phyloP scores from a whole-genome alignment of 305 asterid genomes.

The Galium porrigens region DNA sequence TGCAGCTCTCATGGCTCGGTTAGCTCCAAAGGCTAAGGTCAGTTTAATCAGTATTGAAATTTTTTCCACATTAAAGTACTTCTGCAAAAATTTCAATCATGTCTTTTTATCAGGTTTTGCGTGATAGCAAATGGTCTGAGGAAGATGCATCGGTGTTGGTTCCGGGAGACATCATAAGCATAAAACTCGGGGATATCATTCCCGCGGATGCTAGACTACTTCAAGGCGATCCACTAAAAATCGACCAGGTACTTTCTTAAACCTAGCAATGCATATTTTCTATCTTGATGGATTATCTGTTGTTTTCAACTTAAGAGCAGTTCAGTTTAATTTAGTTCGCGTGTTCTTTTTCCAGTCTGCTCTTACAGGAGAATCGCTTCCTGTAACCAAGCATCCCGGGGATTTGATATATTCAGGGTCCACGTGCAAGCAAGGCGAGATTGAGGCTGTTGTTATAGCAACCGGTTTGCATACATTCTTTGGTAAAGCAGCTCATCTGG shows the following conservation, averaged over 20 bases:
- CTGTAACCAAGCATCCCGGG: constrained; percentile 44
- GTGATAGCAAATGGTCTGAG: constrained; percentile 50
- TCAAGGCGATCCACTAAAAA: constrained; percentile 57
- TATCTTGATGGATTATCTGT: background rate
- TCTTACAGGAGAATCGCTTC: constrained; percentile 54
- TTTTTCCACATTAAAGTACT: background rate
- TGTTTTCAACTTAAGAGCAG: background rate
- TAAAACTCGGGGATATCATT: constrained; percentile 54
- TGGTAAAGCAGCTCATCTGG: constrained; percentile 57
- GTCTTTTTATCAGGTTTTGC: constrained; percentile 28
- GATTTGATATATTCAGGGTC: constrained; percentile 47
- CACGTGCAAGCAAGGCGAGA: constrained; percentile 53
- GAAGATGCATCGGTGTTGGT: constrained; percentile 50
- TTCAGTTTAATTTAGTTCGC: background rate
- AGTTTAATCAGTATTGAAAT: background rate
- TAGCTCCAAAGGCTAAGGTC: constrained; percentile 61
- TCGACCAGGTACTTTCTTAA: constrained; percentile 37
- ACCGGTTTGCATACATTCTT: constrained; percentile 56
- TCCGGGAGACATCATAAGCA: constrained; percentile 50
- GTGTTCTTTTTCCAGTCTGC: constrained; percentile 30
- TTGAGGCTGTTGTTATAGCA: constrained; percentile 45
- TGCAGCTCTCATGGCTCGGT: constrained; percentile 55
- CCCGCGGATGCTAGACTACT: constrained; percentile 63
- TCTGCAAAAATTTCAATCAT: background rate
- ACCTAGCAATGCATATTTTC: background rate